Evolutionary conservation across 1,284 basidiomycete species (phyloP), one percentile per base, ranked within the genome.

Genomic region (Ceratorhiza oryzae-sativae): DNA sequence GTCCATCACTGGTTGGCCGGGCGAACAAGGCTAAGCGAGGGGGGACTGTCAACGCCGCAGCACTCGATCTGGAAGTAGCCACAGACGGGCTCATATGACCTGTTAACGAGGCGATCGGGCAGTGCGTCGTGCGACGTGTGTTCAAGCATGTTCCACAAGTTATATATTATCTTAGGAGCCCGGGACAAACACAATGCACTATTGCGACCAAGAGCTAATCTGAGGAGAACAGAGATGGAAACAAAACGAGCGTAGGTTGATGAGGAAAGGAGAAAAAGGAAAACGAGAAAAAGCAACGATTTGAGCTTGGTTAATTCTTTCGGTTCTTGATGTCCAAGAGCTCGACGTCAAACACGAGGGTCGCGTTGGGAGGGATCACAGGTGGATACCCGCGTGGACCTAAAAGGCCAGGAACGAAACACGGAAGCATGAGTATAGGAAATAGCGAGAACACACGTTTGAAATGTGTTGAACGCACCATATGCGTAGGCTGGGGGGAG

Each of bases 341-440:
- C 78, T 82, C 81, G 71, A 82, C 80, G 65, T 77, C 76, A 75
- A 82, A 82, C 68, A 79, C 79, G 74, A 83, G 78, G 65, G 81
- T 82, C 25, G 81, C 76, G 77, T 80, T 80, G 65, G 81, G 75
- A 46, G 81, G 81, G 73, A 83, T 83, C 72, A 82, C 80, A 41
- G 80, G 81, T 53, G 80, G 80, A 78, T 80, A 82, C 48, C 76
- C 76, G n/a, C 53, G 71, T 45, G 70, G 60, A 42, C 68, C 68
- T 71, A 23, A 4, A 61, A 30, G 25, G n/a, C 3, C n/a, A n/a
- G n/a, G n/a, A n/a, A n/a, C n/a, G n/a, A n/a, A 13, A 39, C 36
- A 39, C 36, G 13, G 6, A 13, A 39, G 36, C 36, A 39, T 39
- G n/a, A 39, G 36, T 39, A 5, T 13, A 39, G 6, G 36, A 39